A percentile compares a stretch with the other conserved stretches of the same genome.
These are phyloP conservation scores for Murraya paniculata DNA, from an alignment of 345 rosid genomes.

Conservation along the genomic window DNA sequence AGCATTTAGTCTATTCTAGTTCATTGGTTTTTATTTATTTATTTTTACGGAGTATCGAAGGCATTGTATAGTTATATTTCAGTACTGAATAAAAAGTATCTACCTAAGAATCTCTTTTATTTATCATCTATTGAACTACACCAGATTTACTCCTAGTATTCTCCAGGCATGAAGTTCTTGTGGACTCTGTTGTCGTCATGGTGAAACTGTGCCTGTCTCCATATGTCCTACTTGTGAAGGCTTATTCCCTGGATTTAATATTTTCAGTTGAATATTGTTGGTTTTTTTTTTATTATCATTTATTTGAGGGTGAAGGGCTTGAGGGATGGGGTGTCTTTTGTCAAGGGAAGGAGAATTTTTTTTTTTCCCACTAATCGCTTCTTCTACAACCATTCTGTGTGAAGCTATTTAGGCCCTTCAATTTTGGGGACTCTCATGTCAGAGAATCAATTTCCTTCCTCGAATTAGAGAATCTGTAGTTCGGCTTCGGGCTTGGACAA, in stretches of 20 bases:
- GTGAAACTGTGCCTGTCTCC: not conserved
- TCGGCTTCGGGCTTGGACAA: not conserved
- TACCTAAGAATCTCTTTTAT: not conserved
- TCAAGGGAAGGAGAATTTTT: not conserved
- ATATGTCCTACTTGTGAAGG: not conserved
- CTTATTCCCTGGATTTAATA: not conserved
- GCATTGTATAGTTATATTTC: not conserved
- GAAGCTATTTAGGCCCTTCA: not conserved
- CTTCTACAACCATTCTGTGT: not conserved
- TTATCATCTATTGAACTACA: not conserved
- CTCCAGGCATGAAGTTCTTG: not conserved
- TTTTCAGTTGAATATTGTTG: not conserved
- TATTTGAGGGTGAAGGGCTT: not conserved
- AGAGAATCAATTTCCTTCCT: no score
- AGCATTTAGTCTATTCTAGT: not conserved
- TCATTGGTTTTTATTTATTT: not conserved
- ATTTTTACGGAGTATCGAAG: not conserved
- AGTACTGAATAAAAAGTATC: not conserved
- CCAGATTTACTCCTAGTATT: not conserved
- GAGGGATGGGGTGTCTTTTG: not conserved
- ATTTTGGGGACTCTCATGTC: not conserved
- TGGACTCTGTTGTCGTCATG: not conserved
- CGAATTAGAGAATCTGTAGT: no score
- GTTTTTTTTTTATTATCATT: not conserved
- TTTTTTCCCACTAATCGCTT: not conserved